Evolutionary conservation across 1,284 basidiomycete species (phyloP).

Genomic region (Cutaneotrichosporon cyanovorans): DNA sequence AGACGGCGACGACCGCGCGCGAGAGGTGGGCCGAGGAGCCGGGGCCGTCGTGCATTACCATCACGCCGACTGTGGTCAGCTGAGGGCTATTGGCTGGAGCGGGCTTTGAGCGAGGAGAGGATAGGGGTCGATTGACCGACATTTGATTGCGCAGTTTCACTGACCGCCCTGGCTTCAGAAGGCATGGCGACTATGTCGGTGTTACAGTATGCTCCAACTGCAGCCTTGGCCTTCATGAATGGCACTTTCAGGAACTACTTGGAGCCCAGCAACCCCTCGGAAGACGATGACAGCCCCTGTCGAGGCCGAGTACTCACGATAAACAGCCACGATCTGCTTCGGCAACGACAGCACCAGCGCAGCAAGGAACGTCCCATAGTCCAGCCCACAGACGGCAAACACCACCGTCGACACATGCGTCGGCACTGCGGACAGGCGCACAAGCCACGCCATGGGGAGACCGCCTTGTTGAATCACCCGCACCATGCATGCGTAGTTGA

Average conservation of each 20-base stretch:
- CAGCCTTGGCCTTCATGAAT: too few species aligned
- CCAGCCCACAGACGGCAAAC: slow-evolving; percentile 35
- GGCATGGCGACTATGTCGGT: too few species aligned
- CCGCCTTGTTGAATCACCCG: slow-evolving; percentile 40
- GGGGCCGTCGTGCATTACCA: slow-evolving; percentile 52
- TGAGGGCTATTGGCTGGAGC: slow-evolving; percentile 21
- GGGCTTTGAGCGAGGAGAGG: too few species aligned
- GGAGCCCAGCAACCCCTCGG: too few species aligned
- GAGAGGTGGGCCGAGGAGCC: slow-evolving; percentile 21
- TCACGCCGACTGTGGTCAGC: slow-evolving; percentile 46
- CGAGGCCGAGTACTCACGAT: too few species aligned
- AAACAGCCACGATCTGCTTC: slow-evolving; percentile 39
- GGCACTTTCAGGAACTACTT: too few species aligned
- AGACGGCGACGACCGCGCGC: slow-evolving; percentile 22
- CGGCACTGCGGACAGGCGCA: slow-evolving; percentile 38
- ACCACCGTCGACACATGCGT: slow-evolving; percentile 42
- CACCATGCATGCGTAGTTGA: slow-evolving; percentile 42
- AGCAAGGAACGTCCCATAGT: slow-evolving; percentile 33
- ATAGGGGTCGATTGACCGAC: too few species aligned
- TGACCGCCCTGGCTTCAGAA: too few species aligned
- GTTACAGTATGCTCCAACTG: too few species aligned
- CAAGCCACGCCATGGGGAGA: slow-evolving; percentile 36
- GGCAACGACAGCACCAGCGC: slow-evolving; percentile 42
- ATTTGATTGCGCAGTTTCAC: too few species aligned
- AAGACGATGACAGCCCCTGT: too few species aligned